Evolutionary conservation across 2,329 filamentous ascomycete species (phyloP), one percentile per base, ranked within the genome.

Genomic region (Aspergillus sp.): DNA sequence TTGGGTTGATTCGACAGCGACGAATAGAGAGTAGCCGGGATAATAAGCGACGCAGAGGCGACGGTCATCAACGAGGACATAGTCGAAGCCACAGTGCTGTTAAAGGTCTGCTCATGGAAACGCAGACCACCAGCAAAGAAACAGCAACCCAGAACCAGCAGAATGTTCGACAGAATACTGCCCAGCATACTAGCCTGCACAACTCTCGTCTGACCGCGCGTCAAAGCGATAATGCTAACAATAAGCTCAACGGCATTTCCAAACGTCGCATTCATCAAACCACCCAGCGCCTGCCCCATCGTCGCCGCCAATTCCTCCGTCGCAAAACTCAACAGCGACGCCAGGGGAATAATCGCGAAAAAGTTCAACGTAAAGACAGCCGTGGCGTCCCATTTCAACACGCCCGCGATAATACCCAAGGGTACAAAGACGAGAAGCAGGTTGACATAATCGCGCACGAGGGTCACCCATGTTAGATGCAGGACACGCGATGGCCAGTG

Each of bases 161-260:
- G 79, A 55, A 96, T 84, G 69, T 97, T 97, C 55, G 91, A 96
- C 35, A 97, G 77, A 59, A 97, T 95, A 62, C 88, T 94, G 43
- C 93, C 91, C 30, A 97, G 83, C 90, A 97, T 97, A 54, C 89
- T 95, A 17, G 91, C 86, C 72, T 97, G 93, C n/a, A 97, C 91
- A 55, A 97, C 90, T 60, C 91, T 84, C 63, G 96, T 94, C 71
- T 97, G 86, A 53, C 83, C 82, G 59, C 93, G 83, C 56, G 77
- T 82, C 41, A 98, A 79, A 15, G 93, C 93, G 54, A 97, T 86
- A 58, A 97, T 91, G 66, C 88, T 54, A 93, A 81, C 81, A 67
- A 84, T 84, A 52, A 84, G 65, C 60, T 84, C 81, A 20, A 84
- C 81, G 1, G 81, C 81, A 69, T 84, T 84, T 48, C 81, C 81